Percentiles rank a stretch among this genome's conserved stretches.
phyloP scores from a whole-genome alignment of 345 rosid species.

The Populus deltoides region DNA sequence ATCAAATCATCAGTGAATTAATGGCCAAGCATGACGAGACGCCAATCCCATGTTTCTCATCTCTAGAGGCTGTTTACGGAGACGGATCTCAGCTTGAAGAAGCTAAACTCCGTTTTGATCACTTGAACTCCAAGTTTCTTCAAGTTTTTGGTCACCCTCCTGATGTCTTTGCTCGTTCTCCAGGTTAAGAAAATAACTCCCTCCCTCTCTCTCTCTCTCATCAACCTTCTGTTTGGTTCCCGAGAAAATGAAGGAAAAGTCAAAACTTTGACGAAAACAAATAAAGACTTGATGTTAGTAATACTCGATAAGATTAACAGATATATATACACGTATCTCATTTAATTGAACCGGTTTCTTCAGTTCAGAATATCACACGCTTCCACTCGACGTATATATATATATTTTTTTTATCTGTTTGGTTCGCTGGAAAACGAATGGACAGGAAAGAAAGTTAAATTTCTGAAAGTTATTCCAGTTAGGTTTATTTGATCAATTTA shows the following conservation, averaged over 20 bases:
- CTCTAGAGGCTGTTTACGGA: slow-evolving; percentile 71
- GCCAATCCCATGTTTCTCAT: slow-evolving; percentile 54
- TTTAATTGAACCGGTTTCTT: not conserved
- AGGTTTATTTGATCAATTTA: not conserved
- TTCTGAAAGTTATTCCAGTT: not conserved
- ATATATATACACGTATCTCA: not conserved
- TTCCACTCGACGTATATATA: not conserved
- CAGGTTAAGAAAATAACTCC: slow-evolving; percentile 40
- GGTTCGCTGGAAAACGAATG: not conserved
- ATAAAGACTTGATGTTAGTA: not conserved
- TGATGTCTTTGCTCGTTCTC: slow-evolving; percentile 77
- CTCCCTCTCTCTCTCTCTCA: not conserved
- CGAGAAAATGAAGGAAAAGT: not conserved
- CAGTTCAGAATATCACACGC: not conserved
- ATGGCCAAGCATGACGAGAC: slow-evolving; percentile 80
- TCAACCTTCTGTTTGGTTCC: not conserved
- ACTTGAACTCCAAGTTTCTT: slow-evolving; percentile 55
- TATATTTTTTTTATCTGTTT: not conserved
- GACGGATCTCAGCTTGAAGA: slow-evolving; percentile 71
- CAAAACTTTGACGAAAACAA: not conserved
- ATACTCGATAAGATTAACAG: not conserved
- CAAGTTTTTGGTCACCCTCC: slow-evolving; percentile 64
- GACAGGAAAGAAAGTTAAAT: not conserved
- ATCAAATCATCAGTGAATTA: not conserved
- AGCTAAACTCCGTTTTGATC: slow-evolving; percentile 70